Evolutionary conservation across 495 filamentous ascomycete genomes (phyloP).

Genomic region (Neurospora tetrasperma): DNA sequence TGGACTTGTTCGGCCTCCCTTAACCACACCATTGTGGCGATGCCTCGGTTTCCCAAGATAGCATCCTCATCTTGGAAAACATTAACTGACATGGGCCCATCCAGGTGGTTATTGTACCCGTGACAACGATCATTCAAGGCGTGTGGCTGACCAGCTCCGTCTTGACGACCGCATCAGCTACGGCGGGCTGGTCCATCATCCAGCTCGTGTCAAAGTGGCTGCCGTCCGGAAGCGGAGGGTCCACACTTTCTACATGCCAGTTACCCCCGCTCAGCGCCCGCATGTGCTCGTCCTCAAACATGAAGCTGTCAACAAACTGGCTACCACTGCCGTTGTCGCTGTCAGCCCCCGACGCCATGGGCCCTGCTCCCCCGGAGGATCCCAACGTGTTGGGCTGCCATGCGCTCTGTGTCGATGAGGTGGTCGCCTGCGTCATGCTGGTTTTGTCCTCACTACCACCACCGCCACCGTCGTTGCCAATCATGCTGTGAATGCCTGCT

Average conservation of each 20-base stretch:
- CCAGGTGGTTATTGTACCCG: not conserved
- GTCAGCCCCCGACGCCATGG: not conserved
- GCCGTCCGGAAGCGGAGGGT: constrained; percentile 6
- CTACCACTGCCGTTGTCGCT: not conserved
- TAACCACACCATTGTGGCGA: not conserved
- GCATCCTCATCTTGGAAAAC: not conserved
- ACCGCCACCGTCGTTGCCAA: not conserved
- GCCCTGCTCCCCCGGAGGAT: not conserved
- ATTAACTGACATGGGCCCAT: not conserved
- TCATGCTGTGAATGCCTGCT: not conserved
- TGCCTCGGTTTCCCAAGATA: not conserved
- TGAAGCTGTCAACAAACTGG: not conserved
- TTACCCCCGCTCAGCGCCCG: not conserved
- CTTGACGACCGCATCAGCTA: not conserved
- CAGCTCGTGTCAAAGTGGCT: constrained; percentile 18
- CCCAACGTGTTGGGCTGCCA: not conserved
- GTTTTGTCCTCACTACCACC: not conserved
- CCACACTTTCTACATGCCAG: not conserved
- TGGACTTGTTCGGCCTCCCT: not conserved
- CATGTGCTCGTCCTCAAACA: not conserved
- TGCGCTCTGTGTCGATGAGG: not conserved
- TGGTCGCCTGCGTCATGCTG: not conserved
- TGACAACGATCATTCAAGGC: not conserved
- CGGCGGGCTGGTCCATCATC: not conserved
- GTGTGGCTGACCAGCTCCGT: not conserved